Evolutionary conservation across 2,329 filamentous ascomycete genomes (phyloP), one percentile per base, ranked within the genome.

Genomic region (Pseudogymnoascus sp.): DNA sequence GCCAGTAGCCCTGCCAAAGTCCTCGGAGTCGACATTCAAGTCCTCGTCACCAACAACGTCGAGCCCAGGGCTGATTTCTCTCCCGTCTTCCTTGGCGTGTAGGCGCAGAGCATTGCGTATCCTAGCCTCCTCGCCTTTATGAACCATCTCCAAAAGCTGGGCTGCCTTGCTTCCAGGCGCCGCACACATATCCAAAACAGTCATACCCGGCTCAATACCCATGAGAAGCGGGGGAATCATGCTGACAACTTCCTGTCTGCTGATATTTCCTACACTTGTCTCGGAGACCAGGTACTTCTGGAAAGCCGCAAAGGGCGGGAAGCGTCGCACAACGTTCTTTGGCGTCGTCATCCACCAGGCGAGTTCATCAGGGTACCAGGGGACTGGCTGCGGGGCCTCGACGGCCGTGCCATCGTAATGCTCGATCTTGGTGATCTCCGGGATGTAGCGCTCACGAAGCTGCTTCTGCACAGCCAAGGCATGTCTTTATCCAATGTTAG

Each of bases 271-370:
- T 22, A 97, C 92, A 62, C 90, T 92, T 3, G 94, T 97, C 81
- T 99, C 94, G 60, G 93, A 95, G 59, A 99, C 94, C 60, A 99
- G 83, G 79, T 97, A 99, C 74, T 95, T 96, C 75, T 99, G 94
- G 77, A 99, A 97, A 28, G 90, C 89, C 59, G 92, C 88, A 74
- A 99, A 99, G 2, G 94, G 94, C 36, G 91, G 86, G 75, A 96
- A 96, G 73, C 92, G 92, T 70, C 94, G 89, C 66, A 99, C 84
- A 67, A 97, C 88, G 72, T 96, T 92, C 82, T 97, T 99, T 66
- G 94, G 91, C 5, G 93, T 97, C 52, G 92, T 96, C 92, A 97
- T 97, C 76, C 87, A 92, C 89, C 95, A 99, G 59, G 94, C 94
- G 65, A 99, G 86, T 72, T 91, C 85, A 72, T 97, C 92, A 42